These are phyloP conservation scores for Pelagophyceae sp. DNA, from an alignment of 352 stramenopile genomes.

Conservation along the genomic window DNA sequence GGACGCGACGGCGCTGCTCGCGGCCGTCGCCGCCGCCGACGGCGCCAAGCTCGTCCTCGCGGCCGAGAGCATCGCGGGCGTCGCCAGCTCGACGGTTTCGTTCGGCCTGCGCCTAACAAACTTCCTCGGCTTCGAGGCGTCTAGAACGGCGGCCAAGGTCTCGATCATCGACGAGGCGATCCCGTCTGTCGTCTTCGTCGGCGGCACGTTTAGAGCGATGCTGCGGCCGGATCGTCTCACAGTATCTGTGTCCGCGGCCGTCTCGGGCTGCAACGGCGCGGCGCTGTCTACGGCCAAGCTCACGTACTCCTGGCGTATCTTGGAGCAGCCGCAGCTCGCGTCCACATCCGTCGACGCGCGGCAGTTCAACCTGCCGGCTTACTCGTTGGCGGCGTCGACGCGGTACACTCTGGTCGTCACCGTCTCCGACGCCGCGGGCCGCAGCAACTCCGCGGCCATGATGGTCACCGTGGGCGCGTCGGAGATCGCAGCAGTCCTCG, in stretches of 20 bases:
- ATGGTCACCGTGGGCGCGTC: background rate
- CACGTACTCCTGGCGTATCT: background rate
- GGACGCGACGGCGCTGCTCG: too few species aligned
- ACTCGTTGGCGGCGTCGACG: background rate
- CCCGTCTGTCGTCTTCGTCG: background rate
- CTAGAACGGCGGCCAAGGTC: background rate
- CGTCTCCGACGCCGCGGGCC: background rate
- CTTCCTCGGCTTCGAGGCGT: background rate
- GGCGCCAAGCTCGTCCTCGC: too few species aligned
- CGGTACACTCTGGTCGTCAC: background rate
- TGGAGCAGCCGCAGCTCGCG: background rate
- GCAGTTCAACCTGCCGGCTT: background rate
- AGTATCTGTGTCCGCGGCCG: too few species aligned
- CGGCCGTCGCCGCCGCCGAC: too few species aligned
- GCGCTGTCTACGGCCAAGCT: background rate
- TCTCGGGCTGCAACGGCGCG: background rate
- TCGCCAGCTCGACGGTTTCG: background rate
- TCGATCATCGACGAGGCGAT: background rate
- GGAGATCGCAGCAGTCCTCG: background rate
- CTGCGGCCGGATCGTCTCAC: too few species aligned
- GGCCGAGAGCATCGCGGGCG: background rate
- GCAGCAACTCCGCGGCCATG: too few species aligned
- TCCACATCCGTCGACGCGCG: background rate
- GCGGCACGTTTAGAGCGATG: too few species aligned
- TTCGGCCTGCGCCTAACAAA: background rate